Evolutionary conservation across 305 asterid species (phyloP), one percentile per base, ranked within the genome.

Genomic region (Fraxinus angustifolia): DNA sequence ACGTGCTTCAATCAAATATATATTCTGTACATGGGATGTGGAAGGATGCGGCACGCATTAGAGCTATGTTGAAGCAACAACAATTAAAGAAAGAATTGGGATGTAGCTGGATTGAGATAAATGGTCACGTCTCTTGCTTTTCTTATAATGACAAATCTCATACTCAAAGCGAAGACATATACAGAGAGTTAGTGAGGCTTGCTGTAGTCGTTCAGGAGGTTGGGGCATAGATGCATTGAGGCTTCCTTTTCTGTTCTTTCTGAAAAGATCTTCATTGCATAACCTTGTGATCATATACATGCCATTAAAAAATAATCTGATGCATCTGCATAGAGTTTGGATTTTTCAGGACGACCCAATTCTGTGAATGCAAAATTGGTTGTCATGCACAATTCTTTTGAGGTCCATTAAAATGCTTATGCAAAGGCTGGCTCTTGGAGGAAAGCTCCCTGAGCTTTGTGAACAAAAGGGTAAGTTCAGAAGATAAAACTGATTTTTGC

Each of bases 1-100:
- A 80, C 28, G 88, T 88, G 78, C 89, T 90, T 76, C 91, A 86
- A 58, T 87, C 90, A 7, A 90, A 90, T 81, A 76, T 88, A 36
- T 86, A 84, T 83, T 81, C 90, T 78, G 85, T 89, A 35, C 87
- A 90, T 35, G 90, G 88, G 58, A 84, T 83, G 90, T 90, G 89
- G 90, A 84, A 81, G 73, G 88, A 86, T 65, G 89, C 93, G 4
- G 91, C 87, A n/a, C 53, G 58, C 23, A 62, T 83, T 38, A 85
- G 91, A 84, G 87, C 86, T 56, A 80, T 71, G 68, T 77, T 88
- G 42, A 84, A 81, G 77, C 81, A 48, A 34, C 79, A 73, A 4
- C 75, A 70, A 68, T 67, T 83, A 31, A 83, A 42, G 79, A 90
- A 87, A 85, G 91, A 88, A 78, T 38, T 78, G 81, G 90, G 89